Conservation (phyloP, 352 stramenopile species). For the Hyaloperonospora brassicae region DNA sequence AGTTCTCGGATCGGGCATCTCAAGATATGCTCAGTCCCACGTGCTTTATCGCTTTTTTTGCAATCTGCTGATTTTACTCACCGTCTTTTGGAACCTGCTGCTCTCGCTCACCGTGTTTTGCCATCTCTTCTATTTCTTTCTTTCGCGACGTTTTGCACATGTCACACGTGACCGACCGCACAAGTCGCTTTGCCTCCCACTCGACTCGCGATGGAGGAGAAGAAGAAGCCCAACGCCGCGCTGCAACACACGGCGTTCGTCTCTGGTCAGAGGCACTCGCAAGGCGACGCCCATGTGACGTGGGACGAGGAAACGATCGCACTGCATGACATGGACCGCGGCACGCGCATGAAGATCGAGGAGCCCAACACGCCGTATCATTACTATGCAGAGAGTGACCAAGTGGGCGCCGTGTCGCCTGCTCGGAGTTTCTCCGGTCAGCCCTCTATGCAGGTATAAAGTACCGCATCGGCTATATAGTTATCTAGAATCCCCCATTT, state of each 20-base stretch:
- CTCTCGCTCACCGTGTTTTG: too few species aligned
- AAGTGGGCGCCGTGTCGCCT: conserved; percentile 33
- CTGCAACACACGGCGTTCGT: conserved; percentile 13
- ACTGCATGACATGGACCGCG: conserved; percentile 84
- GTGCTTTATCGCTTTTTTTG: too few species aligned
- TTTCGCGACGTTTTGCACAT: conserved; percentile 2
- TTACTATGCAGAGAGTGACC: conserved; percentile 45
- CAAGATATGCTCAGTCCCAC: too few species aligned
- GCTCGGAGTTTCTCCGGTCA: conserved; percentile 48
- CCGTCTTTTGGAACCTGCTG: too few species aligned
- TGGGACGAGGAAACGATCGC: conserved; percentile 91
- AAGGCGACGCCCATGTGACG: conserved; percentile 43
- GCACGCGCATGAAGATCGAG: conserved; percentile 91
- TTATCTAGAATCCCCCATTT: too few species aligned
- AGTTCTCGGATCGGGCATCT: too few species aligned
- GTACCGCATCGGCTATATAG: too few species aligned
- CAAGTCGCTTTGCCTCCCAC: neutral
- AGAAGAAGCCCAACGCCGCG: conserved; percentile 16
- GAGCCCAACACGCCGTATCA: conserved; percentile 90
- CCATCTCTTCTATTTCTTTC: neutral
- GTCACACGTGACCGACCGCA: neutral
- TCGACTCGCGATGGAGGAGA: conserved; percentile 4
- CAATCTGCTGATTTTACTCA: too few species aligned
- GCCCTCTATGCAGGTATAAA: conserved; percentile 34
- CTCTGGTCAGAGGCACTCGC: conserved; percentile 7